Evolutionary conservation across 2,329 filamentous ascomycete species (phyloP).

Genomic region (Hirsutella minnesotensis): DNA sequence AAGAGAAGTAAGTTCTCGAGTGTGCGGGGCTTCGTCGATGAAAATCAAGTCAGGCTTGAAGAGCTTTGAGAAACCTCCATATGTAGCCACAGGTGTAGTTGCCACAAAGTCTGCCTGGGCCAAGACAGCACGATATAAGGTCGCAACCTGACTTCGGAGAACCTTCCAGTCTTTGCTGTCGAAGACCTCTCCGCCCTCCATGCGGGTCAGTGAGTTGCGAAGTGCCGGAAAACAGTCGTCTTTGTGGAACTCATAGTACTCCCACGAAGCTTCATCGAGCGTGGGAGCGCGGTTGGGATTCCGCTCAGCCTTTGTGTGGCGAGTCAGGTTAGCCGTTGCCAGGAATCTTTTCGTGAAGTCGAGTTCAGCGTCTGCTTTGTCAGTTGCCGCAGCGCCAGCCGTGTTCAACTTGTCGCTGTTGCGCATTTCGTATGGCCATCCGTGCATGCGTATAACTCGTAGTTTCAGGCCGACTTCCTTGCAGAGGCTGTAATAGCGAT

Average conservation of each 20-base stretch:
- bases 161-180: slow-evolving; percentile 15
- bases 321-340: slow-evolving; percentile 12
- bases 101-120: slow-evolving; percentile 29
- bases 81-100: slow-evolving; percentile 32
- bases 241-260: slow-evolving; percentile 22
- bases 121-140: slow-evolving; percentile 26
- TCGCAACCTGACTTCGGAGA: slow-evolving; percentile 18
- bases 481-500: slow-evolving; percentile 26
- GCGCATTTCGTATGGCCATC: slow-evolving; percentile 25
- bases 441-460: slow-evolving; percentile 26
- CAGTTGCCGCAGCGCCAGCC: not conserved
- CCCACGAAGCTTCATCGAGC: slow-evolving; percentile 30
- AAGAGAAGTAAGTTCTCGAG: slow-evolving; percentile 31
- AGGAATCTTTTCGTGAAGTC: slow-evolving; percentile 26
- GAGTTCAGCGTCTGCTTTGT: not conserved
- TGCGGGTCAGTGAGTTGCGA: slow-evolving; percentile 21
- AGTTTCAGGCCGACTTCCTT: slow-evolving; percentile 20
- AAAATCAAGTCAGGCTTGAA: slow-evolving; percentile 78
- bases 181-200: slow-evolving; percentile 15
- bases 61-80: slow-evolving; percentile 27
- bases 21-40: slow-evolving; percentile 56
- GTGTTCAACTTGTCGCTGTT: slow-evolving; percentile 18
- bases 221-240: slow-evolving; percentile 20
- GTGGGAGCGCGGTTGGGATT: slow-evolving; percentile 21
- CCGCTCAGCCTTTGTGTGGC: slow-evolving; percentile 5